Conservation (phyloP, 1,284 basidiomycete species). For the Filobasidium uniguttulatum region DNA sequence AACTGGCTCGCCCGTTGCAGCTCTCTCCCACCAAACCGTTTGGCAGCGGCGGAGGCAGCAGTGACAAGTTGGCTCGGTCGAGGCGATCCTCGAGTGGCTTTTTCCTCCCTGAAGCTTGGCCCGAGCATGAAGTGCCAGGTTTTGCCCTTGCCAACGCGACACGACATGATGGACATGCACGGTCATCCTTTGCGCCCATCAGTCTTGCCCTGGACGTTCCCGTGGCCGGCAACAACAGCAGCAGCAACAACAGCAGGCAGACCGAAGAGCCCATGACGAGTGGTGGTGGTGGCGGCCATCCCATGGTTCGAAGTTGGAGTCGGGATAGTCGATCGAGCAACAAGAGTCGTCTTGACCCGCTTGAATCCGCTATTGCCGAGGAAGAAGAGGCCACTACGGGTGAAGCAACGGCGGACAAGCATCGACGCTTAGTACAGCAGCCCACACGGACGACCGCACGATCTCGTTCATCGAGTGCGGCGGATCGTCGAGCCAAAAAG, state of each 20-base stretch:
- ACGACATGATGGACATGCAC: no score
- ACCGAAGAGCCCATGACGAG: neutral
- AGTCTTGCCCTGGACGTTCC: neutral
- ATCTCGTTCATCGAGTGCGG: neutral
- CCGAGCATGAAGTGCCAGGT: no score
- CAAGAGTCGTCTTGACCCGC: neutral
- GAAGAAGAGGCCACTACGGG: neutral
- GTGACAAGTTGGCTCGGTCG: no score
- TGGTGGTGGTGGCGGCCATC: neutral
- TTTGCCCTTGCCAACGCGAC: no score
- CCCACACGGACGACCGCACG: neutral
- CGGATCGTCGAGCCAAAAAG: neutral
- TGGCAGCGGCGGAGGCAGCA: no score
- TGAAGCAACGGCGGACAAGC: neutral
- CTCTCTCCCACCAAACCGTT: no score
- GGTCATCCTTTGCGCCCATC: neutral
- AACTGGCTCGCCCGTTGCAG: neutral
- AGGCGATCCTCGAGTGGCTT: no score
- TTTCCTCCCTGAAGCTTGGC: no score
- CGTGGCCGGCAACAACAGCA: neutral
- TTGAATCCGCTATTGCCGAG: slow-evolving; percentile 1
- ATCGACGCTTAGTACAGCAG: neutral
- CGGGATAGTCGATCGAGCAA: neutral
- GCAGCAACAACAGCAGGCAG: neutral
- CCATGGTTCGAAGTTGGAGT: neutral